Percentiles rank a stretch among this genome's conserved stretches.
Conservation (phyloP, 176 grass and related monocot species). For the Bolboschoenus planiculmis region DNA sequence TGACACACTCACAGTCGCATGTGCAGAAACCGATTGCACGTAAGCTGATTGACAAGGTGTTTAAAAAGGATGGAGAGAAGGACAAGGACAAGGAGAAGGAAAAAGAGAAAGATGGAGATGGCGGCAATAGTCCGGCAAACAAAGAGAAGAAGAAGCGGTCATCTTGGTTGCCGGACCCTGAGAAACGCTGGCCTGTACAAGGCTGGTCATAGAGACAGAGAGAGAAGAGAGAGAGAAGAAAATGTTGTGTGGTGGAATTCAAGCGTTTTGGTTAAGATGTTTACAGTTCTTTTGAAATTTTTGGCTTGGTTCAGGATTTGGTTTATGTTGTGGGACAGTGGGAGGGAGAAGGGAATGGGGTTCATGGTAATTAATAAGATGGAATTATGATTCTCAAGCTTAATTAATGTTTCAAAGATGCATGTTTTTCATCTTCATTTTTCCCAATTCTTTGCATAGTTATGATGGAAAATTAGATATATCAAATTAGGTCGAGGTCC, state of each 20-base stretch:
- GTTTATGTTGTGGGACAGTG: not conserved
- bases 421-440: not conserved
- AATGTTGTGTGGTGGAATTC: conserved; percentile 13
- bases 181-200: conserved; percentile 64
- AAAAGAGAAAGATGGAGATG: not conserved
- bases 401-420: not conserved
- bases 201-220: conserved; percentile 42
- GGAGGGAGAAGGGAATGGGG: not conserved
- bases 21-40: conserved; percentile 52
- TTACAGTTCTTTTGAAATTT: conserved; percentile 4
- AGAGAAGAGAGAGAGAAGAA: not conserved
- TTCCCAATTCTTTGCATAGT: not conserved
- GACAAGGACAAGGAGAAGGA: not conserved
- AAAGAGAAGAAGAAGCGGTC: conserved; percentile 48
- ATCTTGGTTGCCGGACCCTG: conserved; percentile 70
- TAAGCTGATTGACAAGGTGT: conserved; percentile 62
- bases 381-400: not conserved
- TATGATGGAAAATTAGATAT: not conserved
- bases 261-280: not conserved
- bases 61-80: conserved; percentile 29
- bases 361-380: not conserved
- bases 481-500: not conserved
- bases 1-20: not conserved
- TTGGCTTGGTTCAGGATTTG: not conserved
- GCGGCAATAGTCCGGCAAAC: not conserved